A percentile compares a stretch with the other conserved stretches of the same genome.
Conservation (phyloP, 2,329 filamentous ascomycete species). For the Ceratocystis ficicola region DNA sequence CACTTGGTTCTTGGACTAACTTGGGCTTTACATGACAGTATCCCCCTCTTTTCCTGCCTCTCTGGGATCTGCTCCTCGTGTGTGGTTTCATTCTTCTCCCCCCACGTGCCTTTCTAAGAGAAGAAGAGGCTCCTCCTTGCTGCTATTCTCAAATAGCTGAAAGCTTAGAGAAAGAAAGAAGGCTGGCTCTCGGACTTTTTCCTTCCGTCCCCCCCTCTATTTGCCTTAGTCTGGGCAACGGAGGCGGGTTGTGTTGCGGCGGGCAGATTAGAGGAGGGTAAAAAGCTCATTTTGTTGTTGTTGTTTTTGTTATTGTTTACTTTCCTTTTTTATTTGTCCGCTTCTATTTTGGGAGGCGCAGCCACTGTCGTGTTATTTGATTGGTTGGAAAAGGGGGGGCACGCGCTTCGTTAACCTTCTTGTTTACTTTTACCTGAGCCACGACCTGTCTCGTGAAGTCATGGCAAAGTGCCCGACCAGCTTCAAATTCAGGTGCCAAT, state of each 20-base stretch:
- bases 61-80: neutral
- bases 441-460: neutral
- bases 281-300: neutral
- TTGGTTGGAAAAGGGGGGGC: neutral
- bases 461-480: no score
- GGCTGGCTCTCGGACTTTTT: neutral
- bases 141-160: neutral
- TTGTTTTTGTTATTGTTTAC: neutral
- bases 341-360: constrained; percentile 1
- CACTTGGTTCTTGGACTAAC: neutral
- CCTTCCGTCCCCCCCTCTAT: neutral
- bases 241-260: no score
- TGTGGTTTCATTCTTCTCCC: neutral
- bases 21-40: neutral
- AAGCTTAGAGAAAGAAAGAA: neutral
- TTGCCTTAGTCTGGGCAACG: neutral
- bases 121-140: neutral
- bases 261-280: no score
- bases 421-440: neutral
- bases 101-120: neutral
- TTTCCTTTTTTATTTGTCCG: neutral
- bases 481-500: no score
- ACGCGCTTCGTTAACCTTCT: neutral
- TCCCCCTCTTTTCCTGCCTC: neutral
- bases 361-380: neutral